Percentiles rank a stretch among this genome's conserved stretches.
phyloP scores from a whole-genome alignment of 2,329 filamentous ascomycete genomes.

The Diaporthe humulicola region DNA sequence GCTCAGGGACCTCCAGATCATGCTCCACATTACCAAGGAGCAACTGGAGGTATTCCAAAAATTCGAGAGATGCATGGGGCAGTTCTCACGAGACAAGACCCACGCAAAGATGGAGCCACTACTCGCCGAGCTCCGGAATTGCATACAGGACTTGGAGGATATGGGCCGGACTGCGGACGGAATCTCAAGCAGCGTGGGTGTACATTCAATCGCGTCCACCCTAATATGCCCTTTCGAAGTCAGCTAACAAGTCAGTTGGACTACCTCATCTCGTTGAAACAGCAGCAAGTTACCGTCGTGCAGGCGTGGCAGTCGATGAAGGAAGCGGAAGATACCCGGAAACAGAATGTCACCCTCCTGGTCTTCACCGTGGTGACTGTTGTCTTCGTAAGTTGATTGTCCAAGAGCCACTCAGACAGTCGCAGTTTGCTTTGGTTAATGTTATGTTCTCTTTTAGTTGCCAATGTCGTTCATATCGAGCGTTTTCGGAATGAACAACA shows the following conservation, averaged over 20 bases:
- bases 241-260: conserved; percentile 46
- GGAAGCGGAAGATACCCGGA: conserved; percentile 55
- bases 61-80: conserved; percentile 45
- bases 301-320: conserved; percentile 57
- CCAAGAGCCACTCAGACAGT: no score
- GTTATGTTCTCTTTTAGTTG: conserved; percentile 42
- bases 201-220: neutral
- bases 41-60: conserved; percentile 50
- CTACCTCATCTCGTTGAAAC: conserved; percentile 57
- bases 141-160: conserved; percentile 52
- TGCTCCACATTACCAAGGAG: conserved; percentile 54
- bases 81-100: conserved; percentile 31
- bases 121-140: conserved; percentile 41
- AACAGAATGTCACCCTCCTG: conserved; percentile 59
- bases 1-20: conserved; percentile 62
- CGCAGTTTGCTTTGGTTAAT: neutral
- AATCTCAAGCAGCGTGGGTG: conserved; percentile 50
- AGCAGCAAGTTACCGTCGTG: conserved; percentile 60
- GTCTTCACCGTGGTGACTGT: conserved; percentile 62
- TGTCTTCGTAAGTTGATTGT: conserved; percentile 53
- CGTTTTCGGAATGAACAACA: conserved; percentile 55
- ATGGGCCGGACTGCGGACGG: conserved; percentile 49
- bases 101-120: conserved; percentile 38
- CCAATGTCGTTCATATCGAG: conserved; percentile 55
- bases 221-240: fast-evolving